Conservation (phyloP, 129 eudicot species). For the Scalesia atractyloides region DNA sequence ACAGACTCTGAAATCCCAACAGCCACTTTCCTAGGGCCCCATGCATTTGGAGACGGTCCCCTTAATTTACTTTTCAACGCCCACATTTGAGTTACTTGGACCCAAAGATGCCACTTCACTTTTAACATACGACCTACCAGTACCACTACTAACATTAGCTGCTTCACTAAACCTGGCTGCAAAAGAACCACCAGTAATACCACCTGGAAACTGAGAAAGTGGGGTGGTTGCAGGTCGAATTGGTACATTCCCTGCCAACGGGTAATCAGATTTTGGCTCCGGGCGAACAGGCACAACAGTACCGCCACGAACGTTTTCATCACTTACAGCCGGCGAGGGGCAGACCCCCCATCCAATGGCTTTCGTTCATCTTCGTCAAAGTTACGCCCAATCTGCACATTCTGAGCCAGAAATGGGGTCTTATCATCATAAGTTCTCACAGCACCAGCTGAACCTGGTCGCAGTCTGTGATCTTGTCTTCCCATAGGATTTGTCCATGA, state of each 20-base stretch:
- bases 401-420: constrained; percentile 68
- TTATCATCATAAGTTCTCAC: constrained; percentile 71
- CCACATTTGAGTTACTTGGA: constrained; percentile 31
- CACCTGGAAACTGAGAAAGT: constrained; percentile 35
- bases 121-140: constrained; percentile 9
- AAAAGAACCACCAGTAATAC: constrained; percentile 38
- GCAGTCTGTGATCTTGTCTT: constrained; percentile 63
- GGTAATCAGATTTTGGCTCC: constrained; percentile 49
- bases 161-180: constrained; percentile 51
- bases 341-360: constrained; percentile 73
- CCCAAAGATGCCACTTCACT: constrained; percentile 37
- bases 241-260: constrained; percentile 30
- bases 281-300: constrained; percentile 27
- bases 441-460: constrained; percentile 92
- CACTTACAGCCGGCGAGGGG: constrained; percentile 71
- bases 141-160: constrained; percentile 28
- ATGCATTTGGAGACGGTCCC: constrained; percentile 67
- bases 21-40: constrained; percentile 72
- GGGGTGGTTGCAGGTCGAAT: constrained; percentile 49
- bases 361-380: constrained; percentile 97
- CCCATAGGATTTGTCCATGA: constrained; percentile 71
- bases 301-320: constrained; percentile 50
- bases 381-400: constrained; percentile 74
- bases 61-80: constrained; percentile 33
- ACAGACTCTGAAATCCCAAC: constrained; percentile 45